Evolutionary conservation across 352 stramenopile species (phyloP), one percentile per base, ranked within the genome.

Genomic region (Phytophthora sojae): DNA sequence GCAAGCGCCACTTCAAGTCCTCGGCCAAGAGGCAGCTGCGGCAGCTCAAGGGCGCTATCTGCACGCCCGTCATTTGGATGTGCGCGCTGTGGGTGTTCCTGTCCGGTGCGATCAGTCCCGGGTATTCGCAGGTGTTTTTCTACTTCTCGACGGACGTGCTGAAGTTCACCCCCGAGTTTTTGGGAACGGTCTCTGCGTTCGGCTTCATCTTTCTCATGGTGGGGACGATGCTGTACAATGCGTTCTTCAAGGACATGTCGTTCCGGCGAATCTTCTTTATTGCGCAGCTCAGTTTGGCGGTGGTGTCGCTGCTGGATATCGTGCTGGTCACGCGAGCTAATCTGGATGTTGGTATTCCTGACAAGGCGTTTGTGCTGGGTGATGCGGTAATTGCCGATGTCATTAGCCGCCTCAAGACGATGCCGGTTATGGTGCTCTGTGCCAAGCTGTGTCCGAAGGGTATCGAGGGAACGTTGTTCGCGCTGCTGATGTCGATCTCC

Each of bases 81-180:
- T 98, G 96, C 37, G 92, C 97, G n/a, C 74, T 99, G 1, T 99
- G 98, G 83, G 78, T 99, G 4, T 99, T 99, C 68, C 75, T 98
- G 1, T 99, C 96, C 57, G 91, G 97, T 75, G 93, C 96, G 8
- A 97, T 92, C 30, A 91, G 96, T 32, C 97, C 97, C 7, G 96
- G 94, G 25, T 97, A 95, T 68, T 98, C 97, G 52, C 93, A 97
- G 50, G 95, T 98, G 6, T 97, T 97, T 62, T 97, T 99, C 59
- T 99, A 98, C 73, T 99, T 98, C 67, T 83, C 97, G 15, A 99
- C 96, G 0, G 93, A 99, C 66, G 94, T 98, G 49, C 86, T 99
- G 44, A 77, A 94, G 63, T 98, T 99, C 72, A 93, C 92, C 47
- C 94, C 96, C 21, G 96, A 99, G 79, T 99, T 99, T 75, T 79